Base-by-base conservation (phyloP, 2,329 filamentous ascomycete genomes). In the Furcasterigmium furcatum region DNA sequence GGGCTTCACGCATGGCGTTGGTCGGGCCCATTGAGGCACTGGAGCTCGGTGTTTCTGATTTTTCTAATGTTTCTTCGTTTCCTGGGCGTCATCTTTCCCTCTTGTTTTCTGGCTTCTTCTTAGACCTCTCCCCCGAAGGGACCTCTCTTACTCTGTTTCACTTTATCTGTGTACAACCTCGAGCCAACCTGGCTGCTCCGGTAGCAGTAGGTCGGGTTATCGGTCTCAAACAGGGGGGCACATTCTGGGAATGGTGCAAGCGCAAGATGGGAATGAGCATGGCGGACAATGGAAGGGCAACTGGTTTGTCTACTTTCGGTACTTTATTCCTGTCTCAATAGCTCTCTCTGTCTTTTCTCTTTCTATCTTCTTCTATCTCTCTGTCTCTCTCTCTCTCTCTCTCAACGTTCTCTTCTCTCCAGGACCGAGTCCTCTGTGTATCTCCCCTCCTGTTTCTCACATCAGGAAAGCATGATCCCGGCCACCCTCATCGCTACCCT, bases 311-410 rank as follows among this genome's bases (percentile, higher is more conserved):
- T 36, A 14, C 12, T 36, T 16, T 36, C 24, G 12, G 12, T 12
- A 7, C 12, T 50, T 56, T 50, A 46, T 36, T 46, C 43, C 36
- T 44, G 40, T 47, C 44, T 50, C 49, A 45, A 49, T 43, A 48
- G 49, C 49, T 49, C 44, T 30, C 44, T 46, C 39, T 44, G 35
- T 43, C 38, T 45, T 27, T 46, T 52, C 48, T 51, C 25, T 45
- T 46, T 53, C n/a, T n/a, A n/a, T n/a, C n/a, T n/a, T 48, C 46
- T 46, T 54, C 43, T n/a, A 48, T 50, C 41, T 52, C 45, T 45
- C 22, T 44, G 50, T 50, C 45, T 46, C 42, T 46, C 48, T 49
- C 51, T 38, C 50, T 39, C 51, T 42, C 47, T 43, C 40, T 49
- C 41, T 46, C 30, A 25, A 32, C 30, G 10, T 20, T 43, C 47